Evolutionary conservation across 306 rosid genomes (phyloP).

Genomic region (Fragaria iinumae): DNA sequence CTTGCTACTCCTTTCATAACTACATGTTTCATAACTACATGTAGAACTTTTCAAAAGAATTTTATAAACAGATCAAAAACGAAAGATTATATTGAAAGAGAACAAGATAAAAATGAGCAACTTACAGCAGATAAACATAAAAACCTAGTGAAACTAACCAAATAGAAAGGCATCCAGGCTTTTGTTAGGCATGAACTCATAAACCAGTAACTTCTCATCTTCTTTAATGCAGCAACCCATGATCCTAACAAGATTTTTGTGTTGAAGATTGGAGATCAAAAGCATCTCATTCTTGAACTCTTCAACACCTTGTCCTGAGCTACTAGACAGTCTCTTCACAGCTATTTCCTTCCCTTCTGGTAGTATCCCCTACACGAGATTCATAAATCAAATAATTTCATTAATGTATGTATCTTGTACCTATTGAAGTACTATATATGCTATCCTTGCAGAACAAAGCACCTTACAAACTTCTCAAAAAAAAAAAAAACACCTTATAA

Average conservation of each 20-base stretch:
- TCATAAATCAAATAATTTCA: background rate
- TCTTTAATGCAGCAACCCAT: conserved; percentile 26
- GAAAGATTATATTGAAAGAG: background rate
- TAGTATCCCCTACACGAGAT: conserved; percentile 18
- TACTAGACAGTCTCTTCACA: conserved; percentile 26
- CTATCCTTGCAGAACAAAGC: background rate
- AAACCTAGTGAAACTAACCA: background rate
- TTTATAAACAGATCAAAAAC: too few relatives aligned
- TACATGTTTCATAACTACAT: too few relatives aligned
- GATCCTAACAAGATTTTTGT: conserved; percentile 30
- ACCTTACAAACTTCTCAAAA: background rate
- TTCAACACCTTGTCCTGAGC: conserved; percentile 27
- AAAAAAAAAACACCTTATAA: background rate
- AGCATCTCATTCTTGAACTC: conserved; percentile 32
- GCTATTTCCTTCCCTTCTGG: conserved; percentile 28
- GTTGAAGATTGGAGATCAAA: conserved; percentile 27
- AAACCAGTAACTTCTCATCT: conserved; percentile 26
- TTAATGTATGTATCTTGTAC: background rate
- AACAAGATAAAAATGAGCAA: background rate
- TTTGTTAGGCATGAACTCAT: conserved; percentile 32
- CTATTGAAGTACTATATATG: background rate
- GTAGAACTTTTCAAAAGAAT: background rate
- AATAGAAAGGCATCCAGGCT: conserved; percentile 20
- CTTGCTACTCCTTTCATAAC: background rate
- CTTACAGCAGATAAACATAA: background rate